phyloP scores from a whole-genome alignment of 2,329 filamentous ascomycete species.

The Fusarium sp. region DNA sequence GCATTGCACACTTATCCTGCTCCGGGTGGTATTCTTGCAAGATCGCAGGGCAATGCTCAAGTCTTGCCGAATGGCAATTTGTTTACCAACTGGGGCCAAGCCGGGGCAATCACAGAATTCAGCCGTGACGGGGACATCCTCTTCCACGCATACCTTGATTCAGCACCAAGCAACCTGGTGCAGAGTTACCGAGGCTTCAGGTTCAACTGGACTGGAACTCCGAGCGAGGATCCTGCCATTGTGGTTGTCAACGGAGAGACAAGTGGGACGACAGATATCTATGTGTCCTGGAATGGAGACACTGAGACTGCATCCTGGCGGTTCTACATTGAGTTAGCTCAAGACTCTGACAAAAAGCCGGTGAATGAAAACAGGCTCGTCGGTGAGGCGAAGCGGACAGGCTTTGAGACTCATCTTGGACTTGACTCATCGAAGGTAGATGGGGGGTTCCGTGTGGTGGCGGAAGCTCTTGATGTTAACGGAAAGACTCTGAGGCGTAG shows the following conservation, averaged over 20 bases:
- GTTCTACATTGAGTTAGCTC: not conserved
- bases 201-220: conserved; percentile 66
- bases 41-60: conserved; percentile 66
- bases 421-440: not conserved
- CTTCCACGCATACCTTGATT: conserved; percentile 66
- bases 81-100: conserved; percentile 71
- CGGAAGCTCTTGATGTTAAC: not conserved
- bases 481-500: not conserved
- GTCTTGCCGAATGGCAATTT: conserved; percentile 67
- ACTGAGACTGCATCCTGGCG: conserved; percentile 9
- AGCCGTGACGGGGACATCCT: conserved; percentile 62
- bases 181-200: conserved; percentile 70
- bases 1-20: conserved; percentile 63
- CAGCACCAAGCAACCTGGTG: conserved; percentile 49
- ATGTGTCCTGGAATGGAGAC: not conserved
- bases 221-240: conserved; percentile 51
- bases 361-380: not conserved
- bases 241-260: conserved; percentile 19
- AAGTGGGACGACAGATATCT: not conserved
- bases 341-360: not conserved
- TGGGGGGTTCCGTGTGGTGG: not conserved
- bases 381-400: not conserved
- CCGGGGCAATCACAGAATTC: conserved; percentile 64
- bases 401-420: not conserved
- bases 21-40: conserved; percentile 64